Percentiles rank a stretch among this genome's conserved stretches.
Evolutionary conservation across 768 basidiomycete genomes (phyloP).

Genomic region (Mycena olivaceomarginata): DNA sequence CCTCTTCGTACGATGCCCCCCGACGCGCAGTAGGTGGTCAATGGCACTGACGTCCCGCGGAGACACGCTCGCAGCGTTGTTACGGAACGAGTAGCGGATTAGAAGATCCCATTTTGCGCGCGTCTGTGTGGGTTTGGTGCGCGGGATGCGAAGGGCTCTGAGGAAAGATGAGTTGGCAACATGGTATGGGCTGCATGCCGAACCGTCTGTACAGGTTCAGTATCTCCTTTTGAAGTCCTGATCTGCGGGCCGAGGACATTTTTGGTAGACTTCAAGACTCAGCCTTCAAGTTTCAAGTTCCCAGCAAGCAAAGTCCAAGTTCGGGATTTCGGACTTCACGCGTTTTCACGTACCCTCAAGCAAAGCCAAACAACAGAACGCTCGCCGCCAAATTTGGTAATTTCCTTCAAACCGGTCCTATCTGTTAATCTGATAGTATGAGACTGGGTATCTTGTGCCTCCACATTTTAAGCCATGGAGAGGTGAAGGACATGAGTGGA

Average conservation of each 20-base stretch:
- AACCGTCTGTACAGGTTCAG: slow-evolving; percentile 67
- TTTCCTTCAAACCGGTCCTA: not conserved
- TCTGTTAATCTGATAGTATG: too few species aligned
- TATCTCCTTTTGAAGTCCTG: slow-evolving; percentile 74
- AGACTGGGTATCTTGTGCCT: too few species aligned
- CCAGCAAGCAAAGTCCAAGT: too few species aligned
- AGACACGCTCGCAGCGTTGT: slow-evolving; percentile 75
- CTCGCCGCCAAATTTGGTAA: not conserved
- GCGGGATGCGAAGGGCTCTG: slow-evolving; percentile 87
- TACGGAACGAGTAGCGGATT: slow-evolving; percentile 82
- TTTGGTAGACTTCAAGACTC: not conserved
- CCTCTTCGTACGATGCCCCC: slow-evolving; percentile 78
- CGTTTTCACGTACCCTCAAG: not conserved
- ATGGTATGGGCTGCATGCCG: slow-evolving; percentile 14
- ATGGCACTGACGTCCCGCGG: slow-evolving; percentile 81
- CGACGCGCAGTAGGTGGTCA: slow-evolving; percentile 86
- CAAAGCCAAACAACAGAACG: not conserved
- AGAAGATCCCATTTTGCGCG: slow-evolving; percentile 81
- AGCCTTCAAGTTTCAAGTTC: too few species aligned
- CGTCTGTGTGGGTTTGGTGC: slow-evolving; percentile 75
- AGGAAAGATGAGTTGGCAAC: slow-evolving; percentile 8
- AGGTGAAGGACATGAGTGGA: too few species aligned
- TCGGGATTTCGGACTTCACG: not conserved
- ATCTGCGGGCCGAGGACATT: slow-evolving; percentile 55
- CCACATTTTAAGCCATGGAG: too few species aligned